Evolutionary conservation across 2,329 filamentous ascomycete species (phyloP), one percentile per base, ranked within the genome.

Genomic region (Fusarium abutilonis): DNA sequence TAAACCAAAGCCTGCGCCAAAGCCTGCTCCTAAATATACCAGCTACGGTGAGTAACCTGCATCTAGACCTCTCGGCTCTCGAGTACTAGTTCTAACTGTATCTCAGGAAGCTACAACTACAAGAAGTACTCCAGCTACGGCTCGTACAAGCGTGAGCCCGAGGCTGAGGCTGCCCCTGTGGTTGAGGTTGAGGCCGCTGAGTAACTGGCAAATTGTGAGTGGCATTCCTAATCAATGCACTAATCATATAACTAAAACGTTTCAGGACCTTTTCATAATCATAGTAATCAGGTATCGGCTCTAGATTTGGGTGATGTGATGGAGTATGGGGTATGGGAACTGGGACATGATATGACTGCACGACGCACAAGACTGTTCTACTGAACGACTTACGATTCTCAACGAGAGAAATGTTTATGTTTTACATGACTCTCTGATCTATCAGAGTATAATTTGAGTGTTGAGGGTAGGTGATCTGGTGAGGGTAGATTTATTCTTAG

Each of bases 331-430:
- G 13, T 10, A 2, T 31, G 32, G 32, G 17, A 40, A 50, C 23
- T 32, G 21, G 21, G 38, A 49, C 26, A 45, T 15, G 47, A 63
- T 23, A 56, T 8, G 9, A 40, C 39, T 15, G 51, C 40, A 38
- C 40, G 15, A 64, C 43, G 40, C 61, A 46, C 31, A 47, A 17
- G n/a, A 50, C 40, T 32, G 62, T 66, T 63, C 62, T 44, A 42
- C 32, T 49, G 58, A 65, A 63, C 58, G 40, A 66, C 35, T 55
- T 36, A 52, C 57, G 57, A 52, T 41, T 56, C 58, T 65, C 53
- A 63, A 49, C 61, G 52, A 65, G 62, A 66, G 61, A 66, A 28
- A 44, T 48, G 13, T 15, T 38, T 35, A 49, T 49, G 14, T 9
- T 28, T 49, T 19, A n/a, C 17, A 38, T 28, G 42, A 43, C 7